Percentiles rank a stretch among this genome's conserved stretches.
Evolutionary conservation across 768 basidiomycete genomes (phyloP).

Genomic region (Termitomyces sp.): DNA sequence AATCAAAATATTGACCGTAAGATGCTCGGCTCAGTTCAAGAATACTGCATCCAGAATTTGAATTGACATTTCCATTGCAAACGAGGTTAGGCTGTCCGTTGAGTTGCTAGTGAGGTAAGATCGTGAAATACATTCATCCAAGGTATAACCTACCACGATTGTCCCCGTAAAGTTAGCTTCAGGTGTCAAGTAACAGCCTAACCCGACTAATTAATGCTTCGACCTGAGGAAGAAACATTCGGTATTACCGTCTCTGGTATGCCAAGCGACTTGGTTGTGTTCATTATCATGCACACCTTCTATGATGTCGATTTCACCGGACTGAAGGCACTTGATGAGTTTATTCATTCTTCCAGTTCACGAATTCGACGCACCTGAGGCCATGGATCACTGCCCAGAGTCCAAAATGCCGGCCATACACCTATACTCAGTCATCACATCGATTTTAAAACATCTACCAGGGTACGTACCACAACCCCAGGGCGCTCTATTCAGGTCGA

Average conservation of each 20-base stretch:
- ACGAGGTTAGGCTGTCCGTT: constrained; percentile 45
- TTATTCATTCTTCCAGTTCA: not conserved
- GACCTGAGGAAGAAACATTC: not conserved
- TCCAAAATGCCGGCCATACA: constrained; percentile 86
- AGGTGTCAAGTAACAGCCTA: constrained; percentile 55
- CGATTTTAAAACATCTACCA: not conserved
- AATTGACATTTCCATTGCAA: constrained; percentile 46
- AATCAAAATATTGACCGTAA: constrained; percentile 79
- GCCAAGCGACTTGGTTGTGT: constrained; percentile 83
- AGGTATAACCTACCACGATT: constrained; percentile 42
- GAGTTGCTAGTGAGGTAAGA: constrained; percentile 26
- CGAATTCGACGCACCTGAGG: constrained; percentile 43
- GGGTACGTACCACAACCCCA: constrained; percentile 74
- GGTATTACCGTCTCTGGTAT: constrained; percentile 55
- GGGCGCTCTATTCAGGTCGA: constrained; percentile 80
- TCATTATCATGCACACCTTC: constrained; percentile 83
- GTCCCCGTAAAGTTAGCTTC: constrained; percentile 57
- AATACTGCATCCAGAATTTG: constrained; percentile 73
- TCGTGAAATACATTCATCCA: not conserved
- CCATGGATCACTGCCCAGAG: constrained; percentile 54
- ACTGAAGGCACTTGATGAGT: constrained; percentile 30
- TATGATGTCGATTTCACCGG: constrained; percentile 78
- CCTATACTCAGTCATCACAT: constrained; percentile 27
- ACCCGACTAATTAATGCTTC: constrained; percentile 2
- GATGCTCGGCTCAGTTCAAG: constrained; percentile 78